Conservation (phyloP, 2,329 filamentous ascomycete genomes). For the Aschersonia sp. region DNA sequence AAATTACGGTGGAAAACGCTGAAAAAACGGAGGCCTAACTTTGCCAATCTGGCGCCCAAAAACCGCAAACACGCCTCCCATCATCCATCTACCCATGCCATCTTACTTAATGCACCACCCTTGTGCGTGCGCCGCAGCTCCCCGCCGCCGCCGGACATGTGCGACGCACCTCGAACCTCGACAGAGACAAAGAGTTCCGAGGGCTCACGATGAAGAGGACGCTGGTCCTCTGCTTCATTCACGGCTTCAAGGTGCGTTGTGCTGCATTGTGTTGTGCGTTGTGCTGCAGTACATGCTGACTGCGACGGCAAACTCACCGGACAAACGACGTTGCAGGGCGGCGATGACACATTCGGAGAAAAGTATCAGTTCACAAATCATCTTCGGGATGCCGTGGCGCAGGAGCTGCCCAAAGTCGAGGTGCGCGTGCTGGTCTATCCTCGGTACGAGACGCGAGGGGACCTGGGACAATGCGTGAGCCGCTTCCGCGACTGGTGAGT, state of each 20-base stretch:
- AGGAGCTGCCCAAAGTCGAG: slow-evolving; percentile 53
- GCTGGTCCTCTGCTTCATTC: slow-evolving; percentile 68
- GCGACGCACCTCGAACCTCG: too few species aligned
- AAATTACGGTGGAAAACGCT: too few species aligned
- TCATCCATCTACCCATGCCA: too few species aligned
- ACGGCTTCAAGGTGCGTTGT: slow-evolving; percentile 61
- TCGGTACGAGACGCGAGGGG: slow-evolving; percentile 68
- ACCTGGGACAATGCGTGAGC: slow-evolving; percentile 55
- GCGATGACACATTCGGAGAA: slow-evolving; percentile 61
- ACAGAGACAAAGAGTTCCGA: background rate
- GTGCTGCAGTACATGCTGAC: too few species aligned
- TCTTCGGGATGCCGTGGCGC: slow-evolving; percentile 47
- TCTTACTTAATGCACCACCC: too few species aligned
- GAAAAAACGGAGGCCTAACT: too few species aligned
- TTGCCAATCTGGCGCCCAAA: too few species aligned
- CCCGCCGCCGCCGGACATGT: too few species aligned
- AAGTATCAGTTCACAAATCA: slow-evolving; percentile 55
- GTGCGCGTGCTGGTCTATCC: slow-evolving; percentile 61
- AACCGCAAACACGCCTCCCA: too few species aligned
- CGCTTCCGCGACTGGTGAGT: slow-evolving; percentile 61
- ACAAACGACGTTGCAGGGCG: slow-evolving; percentile 35
- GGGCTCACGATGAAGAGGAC: slow-evolving; percentile 47
- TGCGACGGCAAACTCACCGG: background rate
- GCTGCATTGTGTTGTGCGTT: background rate
- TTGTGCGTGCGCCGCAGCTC: too few species aligned